These are phyloP conservation scores for Mycosarcoma mackinlayi DNA, from an alignment of 1,284 basidiomycete species.

Conservation along the genomic window DNA sequence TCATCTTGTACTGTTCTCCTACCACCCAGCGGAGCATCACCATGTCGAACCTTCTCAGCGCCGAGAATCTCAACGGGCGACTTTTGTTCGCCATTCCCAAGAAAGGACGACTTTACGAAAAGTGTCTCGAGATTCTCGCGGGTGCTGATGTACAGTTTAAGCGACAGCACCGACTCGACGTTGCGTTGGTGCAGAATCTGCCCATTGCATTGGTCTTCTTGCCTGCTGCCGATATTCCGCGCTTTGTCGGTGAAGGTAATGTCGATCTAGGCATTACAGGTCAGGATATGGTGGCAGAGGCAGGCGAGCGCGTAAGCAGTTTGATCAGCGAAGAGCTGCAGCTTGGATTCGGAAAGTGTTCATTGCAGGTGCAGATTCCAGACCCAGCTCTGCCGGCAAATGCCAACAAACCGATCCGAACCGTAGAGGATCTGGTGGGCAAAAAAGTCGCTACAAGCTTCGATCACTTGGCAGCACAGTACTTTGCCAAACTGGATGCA, in stretches of 20 bases:
- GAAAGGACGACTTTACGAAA: conserved; percentile 92
- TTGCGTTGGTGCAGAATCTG: conserved; percentile 90
- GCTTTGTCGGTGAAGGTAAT: conserved; percentile 97
- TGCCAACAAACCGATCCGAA: conserved; percentile 72
- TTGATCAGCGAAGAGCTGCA: conserved; percentile 83
- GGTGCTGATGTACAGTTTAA: conserved; percentile 96
- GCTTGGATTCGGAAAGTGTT: conserved; percentile 93
- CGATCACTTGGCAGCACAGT: conserved; percentile 83
- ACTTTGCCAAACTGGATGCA: conserved; percentile 80
- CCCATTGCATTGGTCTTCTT: conserved; percentile 97
- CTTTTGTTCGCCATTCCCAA: conserved; percentile 96
- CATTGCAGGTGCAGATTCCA: conserved; percentile 93
- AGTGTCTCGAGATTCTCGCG: conserved; percentile 82
- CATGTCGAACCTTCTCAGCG: conserved; percentile 62
- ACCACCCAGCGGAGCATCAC: no score
- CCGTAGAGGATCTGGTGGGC: conserved; percentile 83
- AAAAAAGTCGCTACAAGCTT: conserved; percentile 95
- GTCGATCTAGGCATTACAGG: conserved; percentile 92
- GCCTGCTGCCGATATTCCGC: conserved; percentile 95
- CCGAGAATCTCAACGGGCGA: conserved; percentile 73
- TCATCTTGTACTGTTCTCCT: no score
- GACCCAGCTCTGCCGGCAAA: conserved; percentile 72
- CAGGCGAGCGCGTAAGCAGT: conserved; percentile 72
- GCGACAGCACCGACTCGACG: conserved; percentile 86
- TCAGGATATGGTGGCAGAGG: conserved; percentile 95